A percentile compares a stretch with the other conserved stretches of the same genome.
Conservation (phyloP, 495 filamentous ascomycete genomes). For the Aspergillus wentii region DNA sequence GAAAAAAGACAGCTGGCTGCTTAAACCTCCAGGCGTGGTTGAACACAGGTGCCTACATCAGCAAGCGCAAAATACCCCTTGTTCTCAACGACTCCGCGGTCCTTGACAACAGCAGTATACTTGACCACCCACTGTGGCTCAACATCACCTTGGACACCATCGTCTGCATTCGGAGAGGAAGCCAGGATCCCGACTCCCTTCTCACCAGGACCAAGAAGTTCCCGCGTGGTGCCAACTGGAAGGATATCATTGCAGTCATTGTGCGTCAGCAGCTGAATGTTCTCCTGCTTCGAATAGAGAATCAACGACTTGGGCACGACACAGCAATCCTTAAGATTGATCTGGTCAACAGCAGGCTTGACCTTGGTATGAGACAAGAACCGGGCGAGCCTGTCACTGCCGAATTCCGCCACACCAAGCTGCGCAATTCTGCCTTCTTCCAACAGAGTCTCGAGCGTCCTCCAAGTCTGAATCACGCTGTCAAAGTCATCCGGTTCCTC, state of each 20-base stretch:
- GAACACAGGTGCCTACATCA: slow-evolving; percentile 50
- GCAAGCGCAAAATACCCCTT: slow-evolving; percentile 94
- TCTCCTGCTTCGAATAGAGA: slow-evolving; percentile 74
- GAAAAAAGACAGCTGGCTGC: slow-evolving; percentile 9
- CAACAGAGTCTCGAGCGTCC: slow-evolving; percentile 68
- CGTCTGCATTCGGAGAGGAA: slow-evolving; percentile 36
- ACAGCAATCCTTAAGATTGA: slow-evolving; percentile 95
- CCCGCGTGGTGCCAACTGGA: slow-evolving; percentile 74
- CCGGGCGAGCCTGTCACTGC: slow-evolving; percentile 68
- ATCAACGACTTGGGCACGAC: slow-evolving; percentile 88
- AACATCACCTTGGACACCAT: slow-evolving; percentile 66
- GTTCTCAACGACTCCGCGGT: slow-evolving; percentile 96
- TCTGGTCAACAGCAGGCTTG: slow-evolving; percentile 85
- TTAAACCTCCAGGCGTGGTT: no score
- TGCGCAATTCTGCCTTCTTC: slow-evolving; percentile 63
- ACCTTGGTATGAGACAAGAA: slow-evolving; percentile 62
- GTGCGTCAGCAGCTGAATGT: slow-evolving; percentile 87
- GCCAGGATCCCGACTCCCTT: slow-evolving; percentile 64
- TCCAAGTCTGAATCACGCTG: slow-evolving; percentile 68
- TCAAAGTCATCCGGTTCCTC: slow-evolving; percentile 50
- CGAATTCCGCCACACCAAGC: slow-evolving; percentile 88
- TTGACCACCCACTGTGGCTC: slow-evolving; percentile 92
- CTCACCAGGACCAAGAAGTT: slow-evolving; percentile 65
- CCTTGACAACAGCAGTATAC: slow-evolving; percentile 95
- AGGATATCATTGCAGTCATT: slow-evolving; percentile 92